Percentiles rank a stretch among this genome's conserved stretches.
Evolutionary conservation across 2,329 filamentous ascomycete genomes (phyloP).

Genomic region (Neofusicoccum parvum): DNA sequence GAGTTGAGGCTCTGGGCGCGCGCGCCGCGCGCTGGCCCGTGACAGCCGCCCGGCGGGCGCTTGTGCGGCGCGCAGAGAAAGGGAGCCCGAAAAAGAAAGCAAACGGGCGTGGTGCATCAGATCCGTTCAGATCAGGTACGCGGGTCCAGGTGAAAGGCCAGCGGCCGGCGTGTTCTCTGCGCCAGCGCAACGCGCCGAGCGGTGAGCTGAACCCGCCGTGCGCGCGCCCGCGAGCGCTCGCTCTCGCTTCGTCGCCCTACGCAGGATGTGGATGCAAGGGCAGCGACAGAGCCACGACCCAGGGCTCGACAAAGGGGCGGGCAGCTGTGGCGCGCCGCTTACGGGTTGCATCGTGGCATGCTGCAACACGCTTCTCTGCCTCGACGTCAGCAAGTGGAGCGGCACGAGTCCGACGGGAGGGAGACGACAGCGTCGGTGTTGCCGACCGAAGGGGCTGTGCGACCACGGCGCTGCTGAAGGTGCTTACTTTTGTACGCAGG

Average conservation of each 20-base stretch:
- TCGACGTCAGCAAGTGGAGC: not conserved
- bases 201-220: not conserved
- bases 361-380: not conserved
- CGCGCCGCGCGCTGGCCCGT: constrained; percentile 6
- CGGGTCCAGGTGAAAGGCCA: not conserved
- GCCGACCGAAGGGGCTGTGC: constrained; percentile 15
- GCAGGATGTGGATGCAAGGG: not conserved
- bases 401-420: not conserved
- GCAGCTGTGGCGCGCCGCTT: not conserved
- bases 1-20: constrained; percentile 5
- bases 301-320: not conserved
- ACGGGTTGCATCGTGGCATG: not conserved
- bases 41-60: constrained; percentile 1
- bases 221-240: not conserved
- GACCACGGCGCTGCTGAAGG: not conserved
- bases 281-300: not conserved
- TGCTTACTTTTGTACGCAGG: constrained; percentile 1
- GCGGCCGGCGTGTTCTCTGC: not conserved
- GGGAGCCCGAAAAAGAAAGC: not conserved
- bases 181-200: constrained; percentile 7
- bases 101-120: not conserved
- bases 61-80: not conserved
- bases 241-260: constrained; percentile 15
- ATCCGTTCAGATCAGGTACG: constrained; percentile 9
- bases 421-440: constrained; percentile 5